Evolutionary conservation across 106 monocot genomes (phyloP).

Genomic region (Triglochin maritima): DNA sequence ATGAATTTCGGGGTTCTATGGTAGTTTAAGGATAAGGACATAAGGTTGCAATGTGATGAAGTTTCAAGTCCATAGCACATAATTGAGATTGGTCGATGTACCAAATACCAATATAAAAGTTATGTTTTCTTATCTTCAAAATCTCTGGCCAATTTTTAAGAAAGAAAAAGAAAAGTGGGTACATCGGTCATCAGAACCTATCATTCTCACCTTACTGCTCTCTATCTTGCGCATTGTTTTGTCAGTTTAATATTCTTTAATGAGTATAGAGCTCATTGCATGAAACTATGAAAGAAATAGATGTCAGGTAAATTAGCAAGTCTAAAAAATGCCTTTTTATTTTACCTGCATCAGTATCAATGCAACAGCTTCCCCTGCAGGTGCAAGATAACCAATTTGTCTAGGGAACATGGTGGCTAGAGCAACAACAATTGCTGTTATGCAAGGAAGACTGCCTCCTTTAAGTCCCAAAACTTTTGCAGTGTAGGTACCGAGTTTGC

Average conservation of each 20-base stretch:
- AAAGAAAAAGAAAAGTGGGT: background rate
- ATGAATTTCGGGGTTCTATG: no score
- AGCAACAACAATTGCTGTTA: constrained; percentile 57
- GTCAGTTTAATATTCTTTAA: background rate
- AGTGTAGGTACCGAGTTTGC: constrained; percentile 37
- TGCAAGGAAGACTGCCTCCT: constrained; percentile 72
- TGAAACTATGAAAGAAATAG: background rate
- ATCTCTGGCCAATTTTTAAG: background rate
- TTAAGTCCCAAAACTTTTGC: constrained; percentile 36
- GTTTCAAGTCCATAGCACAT: no score
- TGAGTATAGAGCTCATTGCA: background rate
- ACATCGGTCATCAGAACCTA: background rate
- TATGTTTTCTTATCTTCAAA: no score
- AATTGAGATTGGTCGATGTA: no score
- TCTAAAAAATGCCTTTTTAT: background rate
- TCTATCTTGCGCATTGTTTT: no score
- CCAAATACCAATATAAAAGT: no score
- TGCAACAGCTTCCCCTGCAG: constrained; percentile 75
- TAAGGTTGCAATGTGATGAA: no score
- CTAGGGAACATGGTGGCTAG: constrained; percentile 57
- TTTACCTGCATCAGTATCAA: constrained; percentile 77
- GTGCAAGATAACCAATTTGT: constrained; percentile 46
- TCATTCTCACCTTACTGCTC: no score
- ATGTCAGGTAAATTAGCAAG: background rate
- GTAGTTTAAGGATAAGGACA: no score